phyloP scores from a whole-genome alignment of 2,329 filamentous ascomycete species.

The Colletotrichum viniferum region DNA sequence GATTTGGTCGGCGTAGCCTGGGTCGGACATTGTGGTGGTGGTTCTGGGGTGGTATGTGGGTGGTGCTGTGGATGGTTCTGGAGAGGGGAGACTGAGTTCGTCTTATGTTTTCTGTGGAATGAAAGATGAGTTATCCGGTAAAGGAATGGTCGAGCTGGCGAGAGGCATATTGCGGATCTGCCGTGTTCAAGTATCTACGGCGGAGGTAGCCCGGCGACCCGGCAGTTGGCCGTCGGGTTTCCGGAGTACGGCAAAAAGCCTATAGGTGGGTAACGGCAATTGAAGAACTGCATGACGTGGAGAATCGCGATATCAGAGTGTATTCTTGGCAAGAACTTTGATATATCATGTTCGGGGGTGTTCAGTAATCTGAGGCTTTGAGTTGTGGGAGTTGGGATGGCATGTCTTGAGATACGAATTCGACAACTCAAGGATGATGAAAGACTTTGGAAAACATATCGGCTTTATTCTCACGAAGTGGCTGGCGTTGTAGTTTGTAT shows the following conservation, averaged over 20 bases:
- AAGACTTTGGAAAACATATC: not conserved
- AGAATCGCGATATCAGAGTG: not conserved
- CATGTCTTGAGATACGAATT: not conserved
- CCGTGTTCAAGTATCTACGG: not conserved
- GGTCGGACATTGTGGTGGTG: not conserved
- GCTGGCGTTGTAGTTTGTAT: rapidly evolving
- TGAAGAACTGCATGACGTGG: not conserved
- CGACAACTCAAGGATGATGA: not conserved
- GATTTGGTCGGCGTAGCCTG: not conserved
- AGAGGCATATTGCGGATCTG: rapidly evolving
- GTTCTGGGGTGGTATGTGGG: rapidly evolving
- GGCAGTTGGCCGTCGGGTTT: not conserved
- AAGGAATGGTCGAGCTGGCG: not conserved
- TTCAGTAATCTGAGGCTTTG: not conserved
- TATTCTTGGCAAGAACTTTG: not conserved
- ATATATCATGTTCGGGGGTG: not conserved
- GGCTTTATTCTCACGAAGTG: rapidly evolving
- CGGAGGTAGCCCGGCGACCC: not conserved
- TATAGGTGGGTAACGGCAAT: not conserved
- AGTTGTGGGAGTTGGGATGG: not conserved
- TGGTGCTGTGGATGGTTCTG: not conserved
- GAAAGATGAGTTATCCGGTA: not conserved
- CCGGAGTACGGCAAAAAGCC: not conserved
- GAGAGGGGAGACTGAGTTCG: not conserved
- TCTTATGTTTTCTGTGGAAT: not conserved